Conservation (phyloP, 1,284 basidiomycete genomes). For the Ganoderma boninense region DNA sequence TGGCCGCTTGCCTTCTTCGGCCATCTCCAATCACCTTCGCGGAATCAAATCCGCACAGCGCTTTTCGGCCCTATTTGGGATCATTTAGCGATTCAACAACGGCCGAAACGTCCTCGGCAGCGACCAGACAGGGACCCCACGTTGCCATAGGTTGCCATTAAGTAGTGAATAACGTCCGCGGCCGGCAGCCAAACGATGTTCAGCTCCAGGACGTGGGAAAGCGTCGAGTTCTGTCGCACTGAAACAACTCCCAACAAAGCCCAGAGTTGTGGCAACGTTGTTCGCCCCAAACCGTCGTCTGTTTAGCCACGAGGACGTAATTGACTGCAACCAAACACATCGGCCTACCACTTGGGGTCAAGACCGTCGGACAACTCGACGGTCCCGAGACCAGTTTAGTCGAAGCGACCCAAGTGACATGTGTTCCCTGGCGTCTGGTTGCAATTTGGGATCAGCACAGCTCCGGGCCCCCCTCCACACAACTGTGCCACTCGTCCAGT, state of each 20-base stretch:
- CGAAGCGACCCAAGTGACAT: neutral
- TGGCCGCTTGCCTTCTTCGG: constrained; percentile 30
- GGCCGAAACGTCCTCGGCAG: neutral
- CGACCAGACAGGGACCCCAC: constrained; percentile 12
- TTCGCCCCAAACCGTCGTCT: neutral
- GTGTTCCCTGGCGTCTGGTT: constrained; percentile 5
- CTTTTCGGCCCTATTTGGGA: neutral
- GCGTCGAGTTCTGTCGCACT: neutral
- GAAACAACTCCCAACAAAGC: constrained; percentile 14
- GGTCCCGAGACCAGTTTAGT: neutral
- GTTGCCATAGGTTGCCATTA: neutral
- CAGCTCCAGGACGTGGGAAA: neutral
- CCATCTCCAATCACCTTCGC: constrained; percentile 11
- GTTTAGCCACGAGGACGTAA: constrained; percentile 10
- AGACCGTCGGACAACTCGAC: neutral
- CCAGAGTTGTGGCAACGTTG: constrained; percentile 14
- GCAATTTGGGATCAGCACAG: neutral
- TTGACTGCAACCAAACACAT: neutral
- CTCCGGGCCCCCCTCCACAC: neutral
- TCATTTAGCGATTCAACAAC: neutral
- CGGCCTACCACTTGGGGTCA: neutral
- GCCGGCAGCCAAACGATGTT: neutral
- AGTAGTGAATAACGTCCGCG: constrained; percentile 16
- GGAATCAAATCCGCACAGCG: constrained; percentile 18
- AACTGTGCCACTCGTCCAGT: constrained; percentile 28